Evolutionary conservation across 2,329 filamentous ascomycete species (phyloP).

Genomic region (Penicillium digitatum): DNA sequence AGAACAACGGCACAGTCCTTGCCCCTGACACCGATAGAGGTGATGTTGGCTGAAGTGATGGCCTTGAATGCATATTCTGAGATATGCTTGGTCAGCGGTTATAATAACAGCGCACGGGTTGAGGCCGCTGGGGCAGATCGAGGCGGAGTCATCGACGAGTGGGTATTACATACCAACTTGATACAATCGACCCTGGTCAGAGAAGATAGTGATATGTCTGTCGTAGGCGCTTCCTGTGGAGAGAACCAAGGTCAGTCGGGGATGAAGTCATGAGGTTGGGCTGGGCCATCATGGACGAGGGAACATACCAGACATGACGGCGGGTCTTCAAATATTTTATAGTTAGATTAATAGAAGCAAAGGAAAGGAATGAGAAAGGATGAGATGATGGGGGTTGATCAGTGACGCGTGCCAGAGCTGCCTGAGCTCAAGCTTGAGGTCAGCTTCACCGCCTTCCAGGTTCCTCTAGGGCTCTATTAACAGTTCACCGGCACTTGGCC

Average conservation of each 20-base stretch:
- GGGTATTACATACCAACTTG: conserved; percentile 73
- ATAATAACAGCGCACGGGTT: conserved; percentile 16
- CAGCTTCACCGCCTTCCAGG: conserved; percentile 36
- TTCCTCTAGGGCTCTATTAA: background rate
- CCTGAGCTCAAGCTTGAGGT: conserved; percentile 38
- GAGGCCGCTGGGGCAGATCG: background rate
- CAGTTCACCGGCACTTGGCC: background rate
- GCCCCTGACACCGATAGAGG: conserved; percentile 89
- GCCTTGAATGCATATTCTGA: conserved; percentile 99
- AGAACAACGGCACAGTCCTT: conserved; percentile 96
- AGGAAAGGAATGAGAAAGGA: conserved; percentile 6
- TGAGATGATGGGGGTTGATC: conserved; percentile 20
- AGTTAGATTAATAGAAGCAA: conserved; percentile 6
- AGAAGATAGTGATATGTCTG: conserved; percentile 99
- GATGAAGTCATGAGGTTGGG: conserved; percentile 29
- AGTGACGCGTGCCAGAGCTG: conserved; percentile 37
- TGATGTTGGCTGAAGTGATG: conserved; percentile 98
- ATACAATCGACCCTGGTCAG: conserved; percentile 94
- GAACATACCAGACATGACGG: conserved; percentile 45
- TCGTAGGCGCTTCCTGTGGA: conserved; percentile 77
- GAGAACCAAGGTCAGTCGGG: conserved; percentile 26
- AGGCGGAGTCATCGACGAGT: background rate
- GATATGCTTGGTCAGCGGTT: conserved; percentile 28
- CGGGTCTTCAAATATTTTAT: conserved; percentile 14
- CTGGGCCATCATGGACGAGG: conserved; percentile 8